Base-by-base conservation (phyloP, 768 basidiomycete genomes). In the Suillus weaverae region DNA sequence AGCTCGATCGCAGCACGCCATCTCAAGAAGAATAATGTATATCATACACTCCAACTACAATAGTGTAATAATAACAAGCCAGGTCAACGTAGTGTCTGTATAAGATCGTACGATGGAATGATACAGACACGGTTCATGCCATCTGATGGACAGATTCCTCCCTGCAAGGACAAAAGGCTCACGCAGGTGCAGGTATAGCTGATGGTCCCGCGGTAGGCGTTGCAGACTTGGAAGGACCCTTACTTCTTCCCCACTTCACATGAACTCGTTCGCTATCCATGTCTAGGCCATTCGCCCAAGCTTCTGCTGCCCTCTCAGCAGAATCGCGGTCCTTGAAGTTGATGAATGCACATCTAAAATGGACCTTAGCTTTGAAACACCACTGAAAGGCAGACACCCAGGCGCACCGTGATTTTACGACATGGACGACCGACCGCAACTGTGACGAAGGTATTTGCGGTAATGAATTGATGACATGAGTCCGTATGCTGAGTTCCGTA, bases 281-380 rank as follows among this genome's bases (percentile, higher is more conserved):
- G 69, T 97, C 96, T 11, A 99, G 80, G 2, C 96, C 95, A 67
- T 89, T 88, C n/a, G 94, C 87, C 87, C 96, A 94, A 11, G 91
- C 89, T 67, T 92, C 86, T 0, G 96, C 96, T 0, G 93, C 95
- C 18, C 81, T 80, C 77, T 99, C 97, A 18, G 97, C 96, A n/a
- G 86, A 81, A 7, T 81, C 72, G 22, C 97, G 85, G 62, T 91
- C 86, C 69, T 84, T 89, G 81, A 99, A 99, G 76, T 98, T 98
- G 61, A 97, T 85, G 76, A 99, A 99, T 1, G 97, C 97, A 78
- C 95, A 97, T 76, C 92, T 92, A 64, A 18, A 46, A 22, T 61
- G 22, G 22, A n/a, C 68, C 56, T 57, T 59, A 41, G 57, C 38
- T 30, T 41, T 41, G 16, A 20, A 32, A 54, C 51, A 20, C 7